A percentile compares a stretch with the other conserved stretches of the same genome.
phyloP scores from a whole-genome alignment of 805 yeast genomes.

The Candida silvatica region DNA sequence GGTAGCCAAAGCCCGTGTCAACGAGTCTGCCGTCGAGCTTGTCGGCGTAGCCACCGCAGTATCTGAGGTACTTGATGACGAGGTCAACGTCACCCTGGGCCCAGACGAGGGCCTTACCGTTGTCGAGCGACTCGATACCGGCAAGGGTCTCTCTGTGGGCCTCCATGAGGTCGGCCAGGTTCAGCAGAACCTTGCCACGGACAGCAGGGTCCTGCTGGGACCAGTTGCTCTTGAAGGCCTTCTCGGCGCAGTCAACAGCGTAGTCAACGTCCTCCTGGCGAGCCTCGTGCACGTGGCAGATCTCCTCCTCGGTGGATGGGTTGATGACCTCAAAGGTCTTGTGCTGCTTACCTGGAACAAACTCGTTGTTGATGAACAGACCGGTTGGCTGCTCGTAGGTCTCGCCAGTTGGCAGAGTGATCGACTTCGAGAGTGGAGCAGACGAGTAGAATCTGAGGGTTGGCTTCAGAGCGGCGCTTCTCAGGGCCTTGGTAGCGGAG shows the following conservation, averaged over 20 bases:
- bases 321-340: constrained; percentile 56
- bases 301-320: constrained; percentile 65
- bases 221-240: constrained; percentile 68
- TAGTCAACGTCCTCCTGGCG: constrained; percentile 68
- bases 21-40: constrained; percentile 70
- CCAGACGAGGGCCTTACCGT: constrained; percentile 73
- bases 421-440: constrained; percentile 17
- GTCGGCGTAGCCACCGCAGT: constrained; percentile 90
- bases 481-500: background rate
- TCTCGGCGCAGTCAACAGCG: constrained; percentile 81
- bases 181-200: constrained; percentile 55
- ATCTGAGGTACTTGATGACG: constrained; percentile 61
- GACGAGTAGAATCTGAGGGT: constrained; percentile 11
- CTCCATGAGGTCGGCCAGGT: constrained; percentile 74
- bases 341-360: constrained; percentile 43
- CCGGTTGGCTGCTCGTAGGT: constrained; percentile 38
- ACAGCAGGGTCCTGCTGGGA: constrained; percentile 56
- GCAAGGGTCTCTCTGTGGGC: constrained; percentile 65
- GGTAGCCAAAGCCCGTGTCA: constrained; percentile 66
- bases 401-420: constrained; percentile 27
- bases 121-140: constrained; percentile 76
- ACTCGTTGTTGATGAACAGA: constrained; percentile 56
- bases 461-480: constrained; percentile 2
- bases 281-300: constrained; percentile 67
- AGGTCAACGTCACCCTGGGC: constrained; percentile 71